Conservation (phyloP, 1,284 basidiomycete genomes). For the Phaffia rhodozyma region DNA sequence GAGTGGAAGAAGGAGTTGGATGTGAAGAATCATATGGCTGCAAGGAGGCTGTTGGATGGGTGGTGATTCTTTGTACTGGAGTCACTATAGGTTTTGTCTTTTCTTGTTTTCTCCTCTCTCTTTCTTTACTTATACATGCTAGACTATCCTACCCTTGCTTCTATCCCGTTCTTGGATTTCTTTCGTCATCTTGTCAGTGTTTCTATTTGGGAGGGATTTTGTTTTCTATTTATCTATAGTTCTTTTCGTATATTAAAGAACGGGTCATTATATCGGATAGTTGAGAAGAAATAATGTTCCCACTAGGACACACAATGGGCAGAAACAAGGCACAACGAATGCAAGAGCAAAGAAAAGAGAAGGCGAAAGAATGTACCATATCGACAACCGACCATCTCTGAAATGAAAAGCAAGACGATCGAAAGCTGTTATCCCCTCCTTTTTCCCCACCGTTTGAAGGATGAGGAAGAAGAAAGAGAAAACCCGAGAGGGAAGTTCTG, state of each 20-base stretch:
- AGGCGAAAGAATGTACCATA: too few species aligned
- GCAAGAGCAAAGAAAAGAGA: too few species aligned
- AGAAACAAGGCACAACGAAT: not conserved
- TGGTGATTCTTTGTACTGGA: not conserved
- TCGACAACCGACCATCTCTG: too few species aligned
- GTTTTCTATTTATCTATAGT: not conserved
- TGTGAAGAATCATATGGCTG: not conserved
- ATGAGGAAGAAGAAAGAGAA: not conserved
- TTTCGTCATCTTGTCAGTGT: not conserved
- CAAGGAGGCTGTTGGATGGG: constrained; percentile 5
- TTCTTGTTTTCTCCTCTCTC: not conserved
- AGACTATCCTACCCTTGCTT: not conserved
- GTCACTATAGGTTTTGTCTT: not conserved
- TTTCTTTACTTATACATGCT: not conserved
- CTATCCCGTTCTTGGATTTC: not conserved
- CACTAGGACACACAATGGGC: not conserved
- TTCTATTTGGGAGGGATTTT: not conserved
- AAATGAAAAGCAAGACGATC: too few species aligned
- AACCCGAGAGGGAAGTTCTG: not conserved
- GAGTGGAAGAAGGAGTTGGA: constrained; percentile 1
- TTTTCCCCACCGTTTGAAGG: not conserved
- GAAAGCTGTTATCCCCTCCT: too few species aligned
- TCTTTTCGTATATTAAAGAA: not conserved
- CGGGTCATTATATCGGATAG: not conserved
- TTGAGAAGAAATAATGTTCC: too few species aligned